Conservation (phyloP, 139 green algal genomes). For the Chlamydomonas sp. region DNA sequence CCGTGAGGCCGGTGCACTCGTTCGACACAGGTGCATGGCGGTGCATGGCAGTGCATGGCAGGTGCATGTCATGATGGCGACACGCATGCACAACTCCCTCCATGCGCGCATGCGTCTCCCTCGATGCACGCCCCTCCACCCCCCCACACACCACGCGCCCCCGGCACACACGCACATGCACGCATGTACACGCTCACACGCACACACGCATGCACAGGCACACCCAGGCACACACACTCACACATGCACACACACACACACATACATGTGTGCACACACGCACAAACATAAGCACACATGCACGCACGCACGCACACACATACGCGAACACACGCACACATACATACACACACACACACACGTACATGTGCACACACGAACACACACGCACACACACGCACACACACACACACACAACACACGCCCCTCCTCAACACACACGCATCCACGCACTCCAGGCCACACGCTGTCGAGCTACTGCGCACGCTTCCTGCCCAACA, state of each 20-base stretch:
- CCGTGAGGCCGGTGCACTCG: not conserved
- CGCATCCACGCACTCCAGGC: not conserved
- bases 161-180: too few species aligned
- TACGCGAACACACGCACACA: not conserved
- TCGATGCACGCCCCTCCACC: not conserved
- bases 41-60: not conserved
- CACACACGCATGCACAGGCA: too few species aligned
- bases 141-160: too few species aligned
- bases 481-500: slow-evolving; percentile 8
- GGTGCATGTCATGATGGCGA: not conserved
- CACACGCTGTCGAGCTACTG: not conserved
- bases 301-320: too few species aligned
- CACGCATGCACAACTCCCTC: not conserved
- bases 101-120: not conserved
- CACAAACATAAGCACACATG: too few species aligned
- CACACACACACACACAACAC: too few species aligned
- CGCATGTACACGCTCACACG: too few species aligned
- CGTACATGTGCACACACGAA: not conserved
- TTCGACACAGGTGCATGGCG: slow-evolving; percentile 4
- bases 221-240: too few species aligned
- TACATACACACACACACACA: not conserved
- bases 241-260: too few species aligned
- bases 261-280: too few species aligned
- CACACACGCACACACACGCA: too few species aligned
- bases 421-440: too few species aligned